A percentile compares a stretch with the other conserved stretches of the same genome.
phyloP scores from a whole-genome alignment of 306 rosid species.

The Prunus padus region DNA sequence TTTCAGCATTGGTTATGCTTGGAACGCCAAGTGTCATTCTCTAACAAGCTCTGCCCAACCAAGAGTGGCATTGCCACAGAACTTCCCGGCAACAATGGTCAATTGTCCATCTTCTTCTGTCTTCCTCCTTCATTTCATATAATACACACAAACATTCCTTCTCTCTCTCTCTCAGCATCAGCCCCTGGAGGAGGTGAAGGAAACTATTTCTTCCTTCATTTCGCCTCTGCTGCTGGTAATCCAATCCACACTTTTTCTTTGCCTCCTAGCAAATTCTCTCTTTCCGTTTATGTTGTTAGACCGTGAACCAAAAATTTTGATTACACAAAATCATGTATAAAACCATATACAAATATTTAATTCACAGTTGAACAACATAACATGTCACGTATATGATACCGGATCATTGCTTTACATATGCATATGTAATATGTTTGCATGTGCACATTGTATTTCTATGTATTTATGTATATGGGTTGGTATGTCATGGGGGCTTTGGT shows the following conservation, averaged over 20 bases:
- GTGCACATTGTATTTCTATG: not conserved
- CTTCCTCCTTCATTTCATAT: not conserved
- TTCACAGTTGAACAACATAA: not conserved
- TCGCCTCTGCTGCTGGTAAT: constrained; percentile 7
- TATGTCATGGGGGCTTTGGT: not conserved
- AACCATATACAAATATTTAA: not conserved
- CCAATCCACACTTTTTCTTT: not conserved
- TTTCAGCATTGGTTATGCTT: not conserved
- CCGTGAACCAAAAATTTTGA: not conserved
- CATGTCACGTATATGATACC: not conserved
- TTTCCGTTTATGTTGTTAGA: not conserved
- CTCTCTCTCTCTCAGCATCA: constrained; percentile 12
- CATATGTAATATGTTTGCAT: not conserved
- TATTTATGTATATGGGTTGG: not conserved
- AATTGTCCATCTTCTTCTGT: constrained; percentile 1
- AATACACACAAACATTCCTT: not conserved
- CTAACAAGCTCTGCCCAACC: not conserved
- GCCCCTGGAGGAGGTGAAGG: constrained; percentile 3
- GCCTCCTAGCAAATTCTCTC: not conserved
- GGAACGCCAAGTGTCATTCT: constrained; percentile 5
- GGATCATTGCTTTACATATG: not conserved
- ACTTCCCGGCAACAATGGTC: constrained; percentile 6
- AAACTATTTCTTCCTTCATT: not conserved
- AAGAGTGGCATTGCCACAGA: constrained; percentile 14
- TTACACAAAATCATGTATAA: not conserved